phyloP scores from a whole-genome alignment of 2,329 filamentous ascomycete genomes.

The Sporothrix euskadiensis region DNA sequence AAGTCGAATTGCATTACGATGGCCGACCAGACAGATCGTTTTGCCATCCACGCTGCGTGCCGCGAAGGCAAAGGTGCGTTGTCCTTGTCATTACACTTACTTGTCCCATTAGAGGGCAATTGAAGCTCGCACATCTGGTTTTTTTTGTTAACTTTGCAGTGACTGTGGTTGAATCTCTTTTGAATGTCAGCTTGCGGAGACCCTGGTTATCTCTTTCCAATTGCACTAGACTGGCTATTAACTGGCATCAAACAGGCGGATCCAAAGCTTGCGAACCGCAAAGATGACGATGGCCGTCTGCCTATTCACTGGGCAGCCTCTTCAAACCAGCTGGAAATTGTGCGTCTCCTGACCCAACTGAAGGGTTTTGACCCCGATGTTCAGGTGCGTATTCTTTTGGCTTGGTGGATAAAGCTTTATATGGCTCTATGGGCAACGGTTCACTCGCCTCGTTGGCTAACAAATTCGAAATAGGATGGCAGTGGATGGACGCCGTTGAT shows the following conservation, averaged over 20 bases:
- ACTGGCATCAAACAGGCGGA: constrained; percentile 60
- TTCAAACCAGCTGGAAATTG: constrained; percentile 74
- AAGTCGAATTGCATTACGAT: constrained; percentile 3
- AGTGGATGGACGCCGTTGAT: constrained; percentile 82
- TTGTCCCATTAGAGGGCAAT: too few relatives aligned
- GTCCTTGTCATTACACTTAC: not conserved
- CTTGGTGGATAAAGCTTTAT: not conserved
- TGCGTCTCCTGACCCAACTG: constrained; percentile 67
- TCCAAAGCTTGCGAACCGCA: constrained; percentile 68
- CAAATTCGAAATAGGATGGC: constrained; percentile 56
- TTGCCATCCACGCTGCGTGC: constrained; percentile 82
- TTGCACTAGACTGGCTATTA: not conserved
- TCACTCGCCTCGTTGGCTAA: not conserved
- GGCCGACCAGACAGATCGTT: constrained; percentile 51
- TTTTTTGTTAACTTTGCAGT: not conserved
- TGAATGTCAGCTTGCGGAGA: constrained; percentile 16
- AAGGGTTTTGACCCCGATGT: constrained; percentile 82
- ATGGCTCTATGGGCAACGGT: not conserved
- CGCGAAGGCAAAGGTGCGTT: constrained; percentile 77
- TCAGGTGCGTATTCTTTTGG: constrained; percentile 52
- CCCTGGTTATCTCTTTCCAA: not conserved
- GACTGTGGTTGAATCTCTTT: constrained; percentile 68
- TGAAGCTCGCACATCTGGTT: not conserved
- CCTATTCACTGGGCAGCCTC: constrained; percentile 94
- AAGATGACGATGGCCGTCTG: constrained; percentile 85